phyloP scores from a whole-genome alignment of 176 grass and related monocot species.

The Zea luxurians region DNA sequence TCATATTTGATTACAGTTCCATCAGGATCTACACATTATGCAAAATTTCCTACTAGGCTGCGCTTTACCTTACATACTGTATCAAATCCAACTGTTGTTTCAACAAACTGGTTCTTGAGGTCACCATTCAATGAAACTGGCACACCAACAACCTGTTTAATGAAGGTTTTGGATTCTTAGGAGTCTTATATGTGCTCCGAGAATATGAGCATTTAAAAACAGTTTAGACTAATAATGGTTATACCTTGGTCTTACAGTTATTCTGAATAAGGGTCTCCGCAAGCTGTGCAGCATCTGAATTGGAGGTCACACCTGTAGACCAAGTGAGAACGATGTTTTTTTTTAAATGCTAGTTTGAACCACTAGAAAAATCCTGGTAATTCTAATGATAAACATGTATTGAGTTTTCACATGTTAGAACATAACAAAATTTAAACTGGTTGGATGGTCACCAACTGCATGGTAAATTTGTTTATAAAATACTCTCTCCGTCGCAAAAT shows the following conservation, averaged over 20 bases:
- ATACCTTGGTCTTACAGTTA: constrained; percentile 83
- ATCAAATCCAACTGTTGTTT: constrained; percentile 75
- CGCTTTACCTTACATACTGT: constrained; percentile 64
- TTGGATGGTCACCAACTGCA: neutral
- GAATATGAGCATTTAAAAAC: neutral
- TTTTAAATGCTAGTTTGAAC: neutral
- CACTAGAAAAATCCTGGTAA: neutral
- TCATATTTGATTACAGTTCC: neutral
- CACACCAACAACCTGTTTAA: constrained; percentile 59
- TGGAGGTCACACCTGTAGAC: constrained; percentile 69
- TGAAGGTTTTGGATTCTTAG: neutral
- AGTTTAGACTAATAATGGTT: neutral
- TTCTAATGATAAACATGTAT: neutral
- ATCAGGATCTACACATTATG: neutral
- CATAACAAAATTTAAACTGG: constrained; percentile 11
- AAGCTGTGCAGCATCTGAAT: constrained; percentile 92
- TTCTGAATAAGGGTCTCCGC: constrained; percentile 88
- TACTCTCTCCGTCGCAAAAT: too few species aligned
- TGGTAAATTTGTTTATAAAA: neutral
- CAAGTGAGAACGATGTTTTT: neutral
- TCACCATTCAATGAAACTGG: constrained; percentile 70
- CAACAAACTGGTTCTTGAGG: constrained; percentile 78
- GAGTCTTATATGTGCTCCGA: neutral
- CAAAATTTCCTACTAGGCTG: neutral
- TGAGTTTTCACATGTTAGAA: neutral